phyloP scores from a whole-genome alignment of 2,329 filamentous ascomycete genomes.

The Lecanosticta acicola region DNA sequence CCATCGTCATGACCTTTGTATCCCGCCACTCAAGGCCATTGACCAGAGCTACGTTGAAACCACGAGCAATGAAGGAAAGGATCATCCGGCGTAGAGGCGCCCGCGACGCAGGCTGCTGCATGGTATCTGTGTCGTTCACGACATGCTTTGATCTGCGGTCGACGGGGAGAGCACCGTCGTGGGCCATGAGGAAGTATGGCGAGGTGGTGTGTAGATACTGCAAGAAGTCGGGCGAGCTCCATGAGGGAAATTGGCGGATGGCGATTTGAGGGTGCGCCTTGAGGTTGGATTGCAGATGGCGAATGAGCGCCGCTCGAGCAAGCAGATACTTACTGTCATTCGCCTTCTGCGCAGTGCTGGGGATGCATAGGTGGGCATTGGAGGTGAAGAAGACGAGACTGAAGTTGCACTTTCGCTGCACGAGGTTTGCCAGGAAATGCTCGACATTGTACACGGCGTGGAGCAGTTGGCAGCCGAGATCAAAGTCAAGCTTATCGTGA shows the following conservation, averaged over 20 bases:
- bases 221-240: slow-evolving; percentile 47
- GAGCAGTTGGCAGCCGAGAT: slow-evolving; percentile 63
- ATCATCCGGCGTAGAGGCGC: slow-evolving; percentile 45
- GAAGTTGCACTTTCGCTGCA: slow-evolving; percentile 62
- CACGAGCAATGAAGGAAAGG: slow-evolving; percentile 49
- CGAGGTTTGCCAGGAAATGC: slow-evolving; percentile 55
- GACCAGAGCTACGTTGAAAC: slow-evolving; percentile 58
- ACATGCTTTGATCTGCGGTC: slow-evolving; percentile 21
- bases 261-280: slow-evolving; percentile 37
- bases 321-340: slow-evolving; percentile 53
- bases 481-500: slow-evolving; percentile 60
- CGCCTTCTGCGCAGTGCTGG: slow-evolving; percentile 34
- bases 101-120: slow-evolving; percentile 12
- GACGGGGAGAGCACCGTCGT: slow-evolving; percentile 50
- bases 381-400: slow-evolving; percentile 64
- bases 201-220: slow-evolving; percentile 51
- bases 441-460: slow-evolving; percentile 67
- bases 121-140: slow-evolving; percentile 7
- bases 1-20: slow-evolving; percentile 54
- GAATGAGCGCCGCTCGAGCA: slow-evolving; percentile 57
- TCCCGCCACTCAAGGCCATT: slow-evolving; percentile 59
- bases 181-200: slow-evolving; percentile 63
- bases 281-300: slow-evolving; percentile 53
- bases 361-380: slow-evolving; percentile 53
- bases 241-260: slow-evolving; percentile 45